Evolutionary conservation across 2,329 filamentous ascomycete genomes (phyloP).

Genomic region (Fusarium keratoplasticum): DNA sequence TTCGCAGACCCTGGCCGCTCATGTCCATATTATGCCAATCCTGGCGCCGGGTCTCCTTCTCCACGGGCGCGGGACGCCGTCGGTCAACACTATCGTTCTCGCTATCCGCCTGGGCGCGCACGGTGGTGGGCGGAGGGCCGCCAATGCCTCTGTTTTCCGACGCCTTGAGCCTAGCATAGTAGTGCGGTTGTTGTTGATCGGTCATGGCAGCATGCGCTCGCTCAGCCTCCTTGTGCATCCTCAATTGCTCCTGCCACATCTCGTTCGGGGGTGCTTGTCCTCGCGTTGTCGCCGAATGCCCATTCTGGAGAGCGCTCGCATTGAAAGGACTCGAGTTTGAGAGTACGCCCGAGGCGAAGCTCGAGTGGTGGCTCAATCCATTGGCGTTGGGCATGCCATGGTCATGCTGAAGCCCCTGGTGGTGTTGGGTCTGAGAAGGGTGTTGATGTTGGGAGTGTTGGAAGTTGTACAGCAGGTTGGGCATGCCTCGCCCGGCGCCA

Average conservation of each 20-base stretch:
- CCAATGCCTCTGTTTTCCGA: conserved; percentile 75
- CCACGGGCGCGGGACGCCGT: conserved; percentile 73
- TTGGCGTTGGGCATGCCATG: conserved; percentile 67
- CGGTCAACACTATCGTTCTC: conserved; percentile 68
- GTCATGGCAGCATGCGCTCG: conserved; percentile 78
- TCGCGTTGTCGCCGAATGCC: conserved; percentile 61
- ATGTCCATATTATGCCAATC: conserved; percentile 95
- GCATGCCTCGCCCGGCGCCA: conserved; percentile 65
- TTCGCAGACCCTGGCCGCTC: conserved; percentile 92
- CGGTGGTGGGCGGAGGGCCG: conserved; percentile 63
- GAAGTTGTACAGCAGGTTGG: conserved; percentile 76
- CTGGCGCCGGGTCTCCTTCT: conserved; percentile 75
- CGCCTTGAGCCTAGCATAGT: conserved; percentile 79
- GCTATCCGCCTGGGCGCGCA: conserved; percentile 59
- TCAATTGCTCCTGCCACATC: conserved; percentile 91
- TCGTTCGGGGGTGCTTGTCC: conserved; percentile 67
- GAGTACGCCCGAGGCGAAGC: conserved; percentile 59
- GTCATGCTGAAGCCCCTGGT: conserved; percentile 69
- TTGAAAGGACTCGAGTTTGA: conserved; percentile 73
- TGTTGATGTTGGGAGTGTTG: conserved; percentile 72
- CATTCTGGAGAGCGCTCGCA: conserved; percentile 66
- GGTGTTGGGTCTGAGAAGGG: conserved; percentile 73
- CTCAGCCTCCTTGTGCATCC: conserved; percentile 81
- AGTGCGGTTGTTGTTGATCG: conserved; percentile 73
- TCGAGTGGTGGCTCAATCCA: conserved; percentile 59